A percentile compares a stretch with the other conserved stretches of the same genome.
Evolutionary conservation across 2,329 filamentous ascomycete genomes (phyloP).

Genomic region (Paracoccidioides lutzii): DNA sequence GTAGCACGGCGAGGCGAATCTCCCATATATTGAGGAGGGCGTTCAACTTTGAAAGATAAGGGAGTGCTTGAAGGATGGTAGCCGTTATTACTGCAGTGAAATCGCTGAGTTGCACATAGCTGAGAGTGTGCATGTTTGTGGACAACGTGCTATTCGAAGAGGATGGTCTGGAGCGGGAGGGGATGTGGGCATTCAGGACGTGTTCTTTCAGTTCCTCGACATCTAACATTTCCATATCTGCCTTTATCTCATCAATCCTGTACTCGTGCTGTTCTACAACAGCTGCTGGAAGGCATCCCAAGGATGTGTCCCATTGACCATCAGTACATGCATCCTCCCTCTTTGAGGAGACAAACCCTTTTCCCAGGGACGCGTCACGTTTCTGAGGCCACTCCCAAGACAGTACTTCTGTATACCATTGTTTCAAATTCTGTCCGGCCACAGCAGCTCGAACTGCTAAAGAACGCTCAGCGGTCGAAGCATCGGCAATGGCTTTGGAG

Average conservation of each 20-base stretch:
- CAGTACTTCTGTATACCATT: slow-evolving; percentile 47
- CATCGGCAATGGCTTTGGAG: slow-evolving; percentile 40
- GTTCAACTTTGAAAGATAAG: slow-evolving; percentile 61
- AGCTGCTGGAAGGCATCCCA: slow-evolving; percentile 56
- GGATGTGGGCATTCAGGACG: slow-evolving; percentile 68
- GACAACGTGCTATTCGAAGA: slow-evolving; percentile 33
- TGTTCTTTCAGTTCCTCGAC: slow-evolving; percentile 74
- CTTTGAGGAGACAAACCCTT: slow-evolving; percentile 25
- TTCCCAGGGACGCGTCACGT: slow-evolving; percentile 25
- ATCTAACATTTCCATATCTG: slow-evolving; percentile 31
- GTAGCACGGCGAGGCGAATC: slow-evolving; percentile 60
- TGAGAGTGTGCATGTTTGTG: slow-evolving; percentile 23
- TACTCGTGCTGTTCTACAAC: slow-evolving; percentile 57
- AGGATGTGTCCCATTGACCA: slow-evolving; percentile 33
- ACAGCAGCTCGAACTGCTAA: slow-evolving; percentile 47
- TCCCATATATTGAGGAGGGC: slow-evolving; percentile 67
- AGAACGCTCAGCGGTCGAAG: slow-evolving; percentile 44
- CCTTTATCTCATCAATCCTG: slow-evolving; percentile 59
- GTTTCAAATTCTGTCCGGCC: slow-evolving; percentile 44
- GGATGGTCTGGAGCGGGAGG: slow-evolving; percentile 45
- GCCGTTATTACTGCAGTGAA: slow-evolving; percentile 82
- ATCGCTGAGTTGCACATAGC: slow-evolving; percentile 68
- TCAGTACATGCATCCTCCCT: slow-evolving; percentile 4
- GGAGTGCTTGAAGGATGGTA: slow-evolving; percentile 78
- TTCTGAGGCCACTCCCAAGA: slow-evolving; percentile 45